Conservation (phyloP, 805 yeast species). For the Kodamaea kaohsiungensis region DNA sequence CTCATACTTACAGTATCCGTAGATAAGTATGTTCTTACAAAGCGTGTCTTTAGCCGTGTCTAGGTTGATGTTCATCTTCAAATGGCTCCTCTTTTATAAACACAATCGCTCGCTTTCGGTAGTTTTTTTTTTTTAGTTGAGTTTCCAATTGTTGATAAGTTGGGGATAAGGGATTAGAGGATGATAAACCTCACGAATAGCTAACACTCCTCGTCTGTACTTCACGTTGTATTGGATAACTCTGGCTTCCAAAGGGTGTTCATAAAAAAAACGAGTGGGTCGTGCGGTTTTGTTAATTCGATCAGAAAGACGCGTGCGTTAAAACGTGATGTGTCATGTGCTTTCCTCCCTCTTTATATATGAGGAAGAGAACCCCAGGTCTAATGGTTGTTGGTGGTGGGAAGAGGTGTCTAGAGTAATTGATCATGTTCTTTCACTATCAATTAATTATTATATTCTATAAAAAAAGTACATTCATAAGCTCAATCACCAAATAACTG, state of each 20-base stretch:
- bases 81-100: background rate
- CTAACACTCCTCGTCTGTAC: background rate
- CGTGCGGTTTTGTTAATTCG: background rate
- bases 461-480: too few species aligned
- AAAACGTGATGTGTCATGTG: background rate
- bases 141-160: background rate
- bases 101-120: background rate
- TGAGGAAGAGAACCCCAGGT: too few species aligned
- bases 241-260: background rate
- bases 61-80: conserved; percentile 37
- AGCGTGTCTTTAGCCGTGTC: conserved; percentile 73
- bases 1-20: conserved; percentile 86
- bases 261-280: background rate
- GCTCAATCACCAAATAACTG: too few species aligned
- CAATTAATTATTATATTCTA: too few species aligned
- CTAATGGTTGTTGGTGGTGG: too few species aligned
- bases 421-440: too few species aligned
- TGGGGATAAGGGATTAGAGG: background rate
- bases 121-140: background rate
- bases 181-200: background rate
- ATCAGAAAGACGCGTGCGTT: background rate
- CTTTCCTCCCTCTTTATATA: too few species aligned
- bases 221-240: background rate
- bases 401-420: too few species aligned
- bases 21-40: conserved; percentile 80